These are phyloP conservation scores for Conticribra weissflogii DNA, from an alignment of 108 stramenopile species.

Conservation along the genomic window DNA sequence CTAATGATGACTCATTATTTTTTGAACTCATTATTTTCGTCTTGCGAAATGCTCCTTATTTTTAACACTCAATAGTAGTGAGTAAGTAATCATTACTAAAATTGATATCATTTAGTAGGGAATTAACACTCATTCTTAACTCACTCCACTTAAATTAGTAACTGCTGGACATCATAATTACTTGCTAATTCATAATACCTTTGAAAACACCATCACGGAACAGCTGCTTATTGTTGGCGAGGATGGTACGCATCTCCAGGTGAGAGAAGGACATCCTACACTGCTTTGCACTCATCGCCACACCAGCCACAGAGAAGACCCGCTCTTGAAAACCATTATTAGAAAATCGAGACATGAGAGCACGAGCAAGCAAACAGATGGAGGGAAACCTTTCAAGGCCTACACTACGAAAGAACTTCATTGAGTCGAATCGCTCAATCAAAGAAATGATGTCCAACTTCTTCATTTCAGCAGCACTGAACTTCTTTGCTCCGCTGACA, in stretches of 20 bases:
- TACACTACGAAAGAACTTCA: background rate
- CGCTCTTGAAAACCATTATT: background rate
- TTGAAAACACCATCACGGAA: background rate
- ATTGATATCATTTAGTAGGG: too few relatives aligned
- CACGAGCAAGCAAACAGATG: background rate
- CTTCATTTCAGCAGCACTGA: background rate
- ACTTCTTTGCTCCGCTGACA: too few relatives aligned
- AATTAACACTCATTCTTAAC: too few relatives aligned
- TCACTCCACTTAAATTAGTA: too few relatives aligned
- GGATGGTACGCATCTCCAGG: background rate
- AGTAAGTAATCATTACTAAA: too few relatives aligned
- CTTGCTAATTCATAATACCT: too few relatives aligned
- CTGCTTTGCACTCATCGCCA: background rate
- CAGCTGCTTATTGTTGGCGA: background rate
- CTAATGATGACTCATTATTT: too few relatives aligned
- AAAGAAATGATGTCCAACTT: background rate
- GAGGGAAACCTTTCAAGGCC: background rate
- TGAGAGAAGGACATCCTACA: background rate
- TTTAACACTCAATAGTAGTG: too few relatives aligned
- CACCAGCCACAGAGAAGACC: background rate
- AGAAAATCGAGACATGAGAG: background rate
- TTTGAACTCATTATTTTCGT: too few relatives aligned
- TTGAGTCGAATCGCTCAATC: background rate
- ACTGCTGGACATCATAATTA: too few relatives aligned
- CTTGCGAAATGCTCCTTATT: too few relatives aligned